Conservation (phyloP, 768 basidiomycete species). For the Phanerochaete carnosa region DNA sequence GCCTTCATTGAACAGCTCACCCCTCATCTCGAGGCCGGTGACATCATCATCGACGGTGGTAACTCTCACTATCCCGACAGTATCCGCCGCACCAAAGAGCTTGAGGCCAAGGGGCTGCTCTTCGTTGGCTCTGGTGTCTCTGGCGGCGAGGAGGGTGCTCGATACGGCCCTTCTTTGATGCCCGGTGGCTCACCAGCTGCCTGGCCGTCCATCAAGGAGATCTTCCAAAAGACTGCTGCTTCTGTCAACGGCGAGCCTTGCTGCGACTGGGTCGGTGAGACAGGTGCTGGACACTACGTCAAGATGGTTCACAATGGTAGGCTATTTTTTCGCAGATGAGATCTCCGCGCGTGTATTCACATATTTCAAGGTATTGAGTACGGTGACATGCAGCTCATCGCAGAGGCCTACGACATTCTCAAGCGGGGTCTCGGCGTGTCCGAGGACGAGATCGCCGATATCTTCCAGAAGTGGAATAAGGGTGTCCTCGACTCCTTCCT, state of each 20-base stretch:
- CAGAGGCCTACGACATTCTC: constrained; percentile 98
- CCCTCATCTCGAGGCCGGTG: constrained; percentile 89
- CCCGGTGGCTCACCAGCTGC: constrained; percentile 93
- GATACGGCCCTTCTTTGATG: constrained; percentile 97
- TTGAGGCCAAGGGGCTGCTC: constrained; percentile 91
- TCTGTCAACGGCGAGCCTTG: constrained; percentile 94
- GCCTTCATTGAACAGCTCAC: constrained; percentile 88
- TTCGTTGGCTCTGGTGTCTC: constrained; percentile 99
- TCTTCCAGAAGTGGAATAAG: constrained; percentile 95
- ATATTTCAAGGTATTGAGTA: constrained; percentile 86
- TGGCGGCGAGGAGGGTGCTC: constrained; percentile 98
- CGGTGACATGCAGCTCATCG: constrained; percentile 99
- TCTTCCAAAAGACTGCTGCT: constrained; percentile 98
- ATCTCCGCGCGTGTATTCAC: constrained; percentile 1
- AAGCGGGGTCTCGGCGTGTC: constrained; percentile 88
- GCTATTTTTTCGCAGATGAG: constrained; percentile 11
- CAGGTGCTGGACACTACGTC: constrained; percentile 95
- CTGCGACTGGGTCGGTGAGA: constrained; percentile 99
- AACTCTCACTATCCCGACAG: constrained; percentile 99
- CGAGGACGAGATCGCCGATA: constrained; percentile 90
- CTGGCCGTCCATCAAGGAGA: constrained; percentile 96
- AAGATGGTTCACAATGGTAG: constrained; percentile 99
- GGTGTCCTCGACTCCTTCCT: constrained; percentile 99
- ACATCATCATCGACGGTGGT: constrained; percentile 99
- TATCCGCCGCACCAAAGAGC: constrained; percentile 89